Evolutionary conservation across 2,329 filamentous ascomycete genomes (phyloP).

Genomic region (Fusarium devonianum): DNA sequence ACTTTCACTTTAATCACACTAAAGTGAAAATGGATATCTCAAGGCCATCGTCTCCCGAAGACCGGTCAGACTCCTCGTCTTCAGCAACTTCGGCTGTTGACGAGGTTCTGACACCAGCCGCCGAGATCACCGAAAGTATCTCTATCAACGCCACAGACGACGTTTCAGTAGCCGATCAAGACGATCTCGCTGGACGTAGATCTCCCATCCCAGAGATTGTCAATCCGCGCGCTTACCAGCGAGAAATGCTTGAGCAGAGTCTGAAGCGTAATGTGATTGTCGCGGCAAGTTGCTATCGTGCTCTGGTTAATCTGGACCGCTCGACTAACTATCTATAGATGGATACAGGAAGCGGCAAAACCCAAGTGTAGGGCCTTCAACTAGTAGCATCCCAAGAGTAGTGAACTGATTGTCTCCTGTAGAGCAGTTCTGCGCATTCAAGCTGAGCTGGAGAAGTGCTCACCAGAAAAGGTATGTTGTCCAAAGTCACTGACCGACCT

Average conservation of each 20-base stretch:
- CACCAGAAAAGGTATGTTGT: constrained; percentile 65
- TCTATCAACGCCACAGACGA: constrained; percentile 10
- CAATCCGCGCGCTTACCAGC: constrained; percentile 69
- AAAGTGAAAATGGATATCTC: constrained; percentile 7
- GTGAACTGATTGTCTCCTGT: constrained; percentile 24
- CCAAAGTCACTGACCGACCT: not conserved
- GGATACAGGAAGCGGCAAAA: constrained; percentile 83
- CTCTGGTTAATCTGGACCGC: not conserved
- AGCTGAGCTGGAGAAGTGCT: constrained; percentile 65
- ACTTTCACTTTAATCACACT: not conserved
- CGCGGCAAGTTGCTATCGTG: constrained; percentile 57
- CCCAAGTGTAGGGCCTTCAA: constrained; percentile 67
- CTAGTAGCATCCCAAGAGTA: not conserved
- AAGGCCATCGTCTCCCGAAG: not conserved
- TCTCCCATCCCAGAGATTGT: constrained; percentile 42
- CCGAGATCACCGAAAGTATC: constrained; percentile 28
- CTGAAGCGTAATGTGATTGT: constrained; percentile 75
- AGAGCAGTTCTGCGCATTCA: constrained; percentile 74
- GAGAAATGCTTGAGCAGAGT: constrained; percentile 78
- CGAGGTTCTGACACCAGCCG: constrained; percentile 1
- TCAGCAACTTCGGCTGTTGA: constrained; percentile 6
- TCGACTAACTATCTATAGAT: constrained; percentile 59
- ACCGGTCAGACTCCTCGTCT: constrained; percentile 8
- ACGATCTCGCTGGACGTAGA: not conserved
- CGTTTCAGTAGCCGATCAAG: not conserved